Base-by-base conservation (phyloP, 495 filamentous ascomycete species). In the Annulohypoxylon moriforme region DNA sequence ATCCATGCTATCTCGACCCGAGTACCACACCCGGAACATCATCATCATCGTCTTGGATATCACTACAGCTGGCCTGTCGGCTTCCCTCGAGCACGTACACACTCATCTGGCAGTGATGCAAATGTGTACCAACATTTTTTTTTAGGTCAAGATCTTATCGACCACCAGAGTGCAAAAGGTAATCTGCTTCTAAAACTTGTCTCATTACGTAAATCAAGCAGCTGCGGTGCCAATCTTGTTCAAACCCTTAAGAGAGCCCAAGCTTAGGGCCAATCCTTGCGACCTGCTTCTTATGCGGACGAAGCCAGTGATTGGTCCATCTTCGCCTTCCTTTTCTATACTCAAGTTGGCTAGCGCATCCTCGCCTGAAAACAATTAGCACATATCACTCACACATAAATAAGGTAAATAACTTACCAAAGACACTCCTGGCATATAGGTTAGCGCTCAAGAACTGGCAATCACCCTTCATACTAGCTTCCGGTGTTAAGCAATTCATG, bases 361-460 rank as follows among this genome's bases (percentile, higher is more conserved):
- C 93, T 99, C 96, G 72, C 96, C 96, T 99, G 74, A 55, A 71
- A 38, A 57, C 56, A 10, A 50, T 80, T 72, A 79, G 77, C 60
- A 36, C 74, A 53, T 64, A 34, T 38, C 59, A 31, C 4, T 40
- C 27, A 52, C 22, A 42, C 52, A 34, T 53, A 31, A 36, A 29
- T 36, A 25, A 56, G 25, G 63, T 34, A 4, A 49, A 57, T n/a
- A 33, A 87, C 94, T 81, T 92, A 99, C 96, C 96, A 82, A 99
- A 99, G 63, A 99, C 95, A 77, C 94, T 98, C 75, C 93, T 91
- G 52, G 96, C 96, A 78, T 99, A 99, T 55, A 99, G 82, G 74
- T 99, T 99, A 22, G 96, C 96, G 78, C 93, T 97, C 77, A 99
- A 81, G 85, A 99, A 99, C 74, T 97, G 93, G 80, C 96, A 99